phyloP scores from a whole-genome alignment of 306 rosid species.

The Betula pendula region DNA sequence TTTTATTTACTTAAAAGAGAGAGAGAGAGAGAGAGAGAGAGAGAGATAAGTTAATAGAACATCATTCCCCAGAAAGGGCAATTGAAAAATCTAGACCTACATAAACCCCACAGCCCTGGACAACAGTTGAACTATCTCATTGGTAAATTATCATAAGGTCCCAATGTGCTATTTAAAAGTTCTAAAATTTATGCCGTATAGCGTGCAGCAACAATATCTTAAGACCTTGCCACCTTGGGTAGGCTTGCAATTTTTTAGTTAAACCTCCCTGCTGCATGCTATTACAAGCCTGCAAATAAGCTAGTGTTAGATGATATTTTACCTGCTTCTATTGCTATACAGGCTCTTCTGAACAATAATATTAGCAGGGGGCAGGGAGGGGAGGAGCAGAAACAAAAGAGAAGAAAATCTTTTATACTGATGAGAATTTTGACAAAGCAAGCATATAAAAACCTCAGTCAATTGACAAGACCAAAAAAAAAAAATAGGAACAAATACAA shows the following conservation, averaged over 20 bases:
- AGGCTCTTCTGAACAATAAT: neutral
- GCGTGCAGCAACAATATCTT: neutral
- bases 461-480: neutral
- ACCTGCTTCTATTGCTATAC: neutral
- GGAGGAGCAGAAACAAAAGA: neutral
- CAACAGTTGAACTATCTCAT: neutral
- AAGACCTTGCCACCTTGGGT: neutral
- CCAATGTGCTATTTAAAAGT: neutral
- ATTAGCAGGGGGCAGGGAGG: neutral
- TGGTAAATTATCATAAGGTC: neutral
- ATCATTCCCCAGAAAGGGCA: neutral
- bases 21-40: no score
- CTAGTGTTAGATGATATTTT: neutral
- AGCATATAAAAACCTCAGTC: neutral
- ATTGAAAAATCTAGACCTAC: neutral
- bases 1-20: no score
- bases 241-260: neutral
- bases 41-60: conserved; percentile 6
- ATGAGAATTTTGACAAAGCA: neutral
- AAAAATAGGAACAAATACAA: neutral
- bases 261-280: neutral
- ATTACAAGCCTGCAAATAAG: neutral
- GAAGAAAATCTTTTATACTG: neutral
- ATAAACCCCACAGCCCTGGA: neutral
- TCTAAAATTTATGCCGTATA: neutral